phyloP scores from a whole-genome alignment of 2,329 filamentous ascomycete species.

The Clarireedia monteithiana region DNA sequence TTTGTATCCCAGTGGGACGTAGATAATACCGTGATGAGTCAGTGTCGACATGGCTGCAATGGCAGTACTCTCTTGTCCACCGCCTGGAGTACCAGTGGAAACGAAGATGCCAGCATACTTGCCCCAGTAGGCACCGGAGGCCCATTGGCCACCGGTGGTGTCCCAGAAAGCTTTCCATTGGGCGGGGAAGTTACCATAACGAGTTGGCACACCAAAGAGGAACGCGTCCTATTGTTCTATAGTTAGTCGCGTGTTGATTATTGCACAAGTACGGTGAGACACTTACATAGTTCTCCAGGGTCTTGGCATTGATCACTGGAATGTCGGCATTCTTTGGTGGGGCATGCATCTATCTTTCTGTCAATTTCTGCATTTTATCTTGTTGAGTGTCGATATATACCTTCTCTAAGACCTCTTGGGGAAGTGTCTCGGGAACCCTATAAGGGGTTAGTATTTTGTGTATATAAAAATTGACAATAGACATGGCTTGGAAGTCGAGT shows the following conservation, averaged over 20 bases:
- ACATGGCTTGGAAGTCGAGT: not conserved
- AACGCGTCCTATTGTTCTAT: slow-evolving; percentile 56
- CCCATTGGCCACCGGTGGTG: slow-evolving; percentile 80
- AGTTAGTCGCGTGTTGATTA: not conserved
- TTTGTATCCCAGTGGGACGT: slow-evolving; percentile 90
- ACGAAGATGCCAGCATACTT: slow-evolving; percentile 92
- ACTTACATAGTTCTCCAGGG: slow-evolving; percentile 54
- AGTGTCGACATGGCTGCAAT: slow-evolving; percentile 78
- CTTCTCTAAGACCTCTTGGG: slow-evolving; percentile 72
- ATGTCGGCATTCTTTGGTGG: slow-evolving; percentile 62
- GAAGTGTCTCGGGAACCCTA: slow-evolving; percentile 72
- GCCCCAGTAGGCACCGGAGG: slow-evolving; percentile 66
- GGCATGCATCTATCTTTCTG: slow-evolving; percentile 61
- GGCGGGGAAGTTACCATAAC: slow-evolving; percentile 93
- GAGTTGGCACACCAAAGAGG: slow-evolving; percentile 89
- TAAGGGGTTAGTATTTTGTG: not conserved
- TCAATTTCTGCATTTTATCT: too few relatives aligned
- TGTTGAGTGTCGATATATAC: too few relatives aligned
- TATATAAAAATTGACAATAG: too few relatives aligned
- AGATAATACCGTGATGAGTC: slow-evolving; percentile 89
- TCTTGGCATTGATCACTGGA: slow-evolving; percentile 49
- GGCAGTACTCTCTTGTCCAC: slow-evolving; percentile 87
- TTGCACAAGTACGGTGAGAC: not conserved
- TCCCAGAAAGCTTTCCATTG: slow-evolving; percentile 93
- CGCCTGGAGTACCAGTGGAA: slow-evolving; percentile 74